Evolutionary conservation across 2,329 filamentous ascomycete genomes (phyloP), one percentile per base, ranked within the genome.

Genomic region (Apiospora marii): DNA sequence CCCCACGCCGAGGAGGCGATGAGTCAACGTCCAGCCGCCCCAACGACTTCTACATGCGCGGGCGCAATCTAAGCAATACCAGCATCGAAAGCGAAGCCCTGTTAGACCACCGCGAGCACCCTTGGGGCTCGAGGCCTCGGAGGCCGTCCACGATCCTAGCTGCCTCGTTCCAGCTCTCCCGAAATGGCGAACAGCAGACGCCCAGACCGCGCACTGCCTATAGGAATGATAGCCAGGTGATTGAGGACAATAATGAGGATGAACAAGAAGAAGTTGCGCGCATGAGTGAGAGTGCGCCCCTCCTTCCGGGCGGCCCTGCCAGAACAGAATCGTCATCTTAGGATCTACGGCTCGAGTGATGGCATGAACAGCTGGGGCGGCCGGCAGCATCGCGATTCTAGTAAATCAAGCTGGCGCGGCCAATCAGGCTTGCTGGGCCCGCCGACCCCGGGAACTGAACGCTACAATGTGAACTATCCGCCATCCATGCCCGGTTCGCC

Each of bases 1-100:
- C 70, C 82, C 80, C 46, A 24, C 27, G 24, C 27, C 46, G 80
- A 85, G 73, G 84, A 82, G 48, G 46, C 46, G 30, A 49, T 24
- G 49, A 70, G 48, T 16, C 43, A 10, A 24, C 68, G 10, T 16
- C 68, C 16, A 37, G 24, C 27, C 24, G 58, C 41, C 69, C 27
- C n/a, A 46, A 34, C 27, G 53, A 67, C 67, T 87, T 90, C 79
- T 89, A 89, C 79, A 81, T 87, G 73, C 82, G 84, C 70, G 80
- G 85, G 10, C 83, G 85, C 64, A 94, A 93, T 80, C 80, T 92
- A 75, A 98, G 96, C 84, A 92, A 89, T 77, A 95, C 93, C 0
- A 98, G 96, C 81, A 85, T 98, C 75, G 96, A 98, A 76, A 98
- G 95, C 81, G 92, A 97, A 80, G 92, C 90, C 10, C 85, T 98